Percentiles rank a stretch among this genome's conserved stretches.
These are phyloP conservation scores for Aspergillus nanangensis DNA, from an alignment of 495 filamentous ascomycete genomes.

Conservation along the genomic window DNA sequence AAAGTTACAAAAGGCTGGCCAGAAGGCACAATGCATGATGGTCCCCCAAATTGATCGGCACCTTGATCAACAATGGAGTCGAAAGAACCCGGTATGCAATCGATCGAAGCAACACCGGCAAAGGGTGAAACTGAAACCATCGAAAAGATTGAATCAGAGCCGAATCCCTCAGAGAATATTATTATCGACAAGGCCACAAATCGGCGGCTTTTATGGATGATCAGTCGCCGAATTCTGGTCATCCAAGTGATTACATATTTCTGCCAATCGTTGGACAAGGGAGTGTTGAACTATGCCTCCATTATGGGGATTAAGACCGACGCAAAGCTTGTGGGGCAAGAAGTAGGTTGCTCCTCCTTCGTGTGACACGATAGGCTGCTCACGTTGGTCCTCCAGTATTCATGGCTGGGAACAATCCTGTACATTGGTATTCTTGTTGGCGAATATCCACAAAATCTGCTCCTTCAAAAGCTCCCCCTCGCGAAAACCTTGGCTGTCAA, in stretches of 20 bases:
- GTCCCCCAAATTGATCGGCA: too few relatives aligned
- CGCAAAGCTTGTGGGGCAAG: conserved; percentile 25
- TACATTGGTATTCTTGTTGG: conserved; percentile 37
- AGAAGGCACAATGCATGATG: too few relatives aligned
- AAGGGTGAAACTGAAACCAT: too few relatives aligned
- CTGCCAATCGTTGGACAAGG: conserved; percentile 44
- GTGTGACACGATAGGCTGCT: conserved; percentile 5
- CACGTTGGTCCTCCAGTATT: conserved; percentile 21
- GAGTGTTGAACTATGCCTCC: conserved; percentile 39
- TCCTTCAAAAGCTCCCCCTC: conserved; percentile 45
- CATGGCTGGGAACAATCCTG: conserved; percentile 38
- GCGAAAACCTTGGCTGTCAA: conserved; percentile 40
- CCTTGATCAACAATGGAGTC: too few relatives aligned
- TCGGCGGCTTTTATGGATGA: conserved; percentile 16
- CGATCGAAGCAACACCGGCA: too few relatives aligned
- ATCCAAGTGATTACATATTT: conserved; percentile 18
- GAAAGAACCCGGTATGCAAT: too few relatives aligned
- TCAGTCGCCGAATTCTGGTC: conserved; percentile 14
- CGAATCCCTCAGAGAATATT: neutral
- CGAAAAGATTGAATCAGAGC: neutral
- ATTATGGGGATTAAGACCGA: conserved; percentile 38
- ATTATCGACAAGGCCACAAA: conserved; percentile 14
- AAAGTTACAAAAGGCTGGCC: too few relatives aligned
- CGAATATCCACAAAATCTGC: conserved; percentile 42
- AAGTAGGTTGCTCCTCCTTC: conserved; percentile 3